These are phyloP conservation scores for Corymbia calophylla DNA, from an alignment of 441 rosid species.

Conservation along the genomic window DNA sequence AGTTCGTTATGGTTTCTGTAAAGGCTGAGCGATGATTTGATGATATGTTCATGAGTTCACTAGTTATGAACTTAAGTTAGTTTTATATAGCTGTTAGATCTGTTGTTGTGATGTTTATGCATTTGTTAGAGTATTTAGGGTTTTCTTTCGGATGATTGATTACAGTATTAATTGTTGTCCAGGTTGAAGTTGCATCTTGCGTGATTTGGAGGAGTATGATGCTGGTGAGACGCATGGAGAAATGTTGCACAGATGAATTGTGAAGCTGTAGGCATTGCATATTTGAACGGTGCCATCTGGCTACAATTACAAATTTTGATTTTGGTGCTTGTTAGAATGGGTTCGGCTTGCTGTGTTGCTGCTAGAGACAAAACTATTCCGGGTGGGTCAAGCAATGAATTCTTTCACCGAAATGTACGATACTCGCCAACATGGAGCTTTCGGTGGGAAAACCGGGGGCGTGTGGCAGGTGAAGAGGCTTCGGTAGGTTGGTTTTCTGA, in stretches of 20 bases:
- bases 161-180: neutral
- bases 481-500: constrained; percentile 73
- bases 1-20: neutral
- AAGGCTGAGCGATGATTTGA: neutral
- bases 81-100: neutral
- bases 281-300: constrained; percentile 4
- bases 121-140: neutral
- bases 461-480: constrained; percentile 94
- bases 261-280: neutral
- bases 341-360: constrained; percentile 91
- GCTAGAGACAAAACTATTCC: constrained; percentile 83
- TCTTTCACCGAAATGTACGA: constrained; percentile 53
- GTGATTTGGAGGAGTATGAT: neutral
- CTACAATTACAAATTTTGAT: constrained; percentile 2
- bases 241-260: neutral
- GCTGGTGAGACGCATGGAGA: neutral
- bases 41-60: neutral
- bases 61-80: neutral
- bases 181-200: neutral
- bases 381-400: constrained; percentile 54
- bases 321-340: constrained; percentile 44
- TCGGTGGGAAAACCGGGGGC: constrained; percentile 92
- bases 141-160: neutral
- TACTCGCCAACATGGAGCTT: constrained; percentile 94
- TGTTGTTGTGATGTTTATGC: neutral